Evolutionary conservation across 2,329 filamentous ascomycete genomes (phyloP).

Genomic region (Blastomyces parvus): DNA sequence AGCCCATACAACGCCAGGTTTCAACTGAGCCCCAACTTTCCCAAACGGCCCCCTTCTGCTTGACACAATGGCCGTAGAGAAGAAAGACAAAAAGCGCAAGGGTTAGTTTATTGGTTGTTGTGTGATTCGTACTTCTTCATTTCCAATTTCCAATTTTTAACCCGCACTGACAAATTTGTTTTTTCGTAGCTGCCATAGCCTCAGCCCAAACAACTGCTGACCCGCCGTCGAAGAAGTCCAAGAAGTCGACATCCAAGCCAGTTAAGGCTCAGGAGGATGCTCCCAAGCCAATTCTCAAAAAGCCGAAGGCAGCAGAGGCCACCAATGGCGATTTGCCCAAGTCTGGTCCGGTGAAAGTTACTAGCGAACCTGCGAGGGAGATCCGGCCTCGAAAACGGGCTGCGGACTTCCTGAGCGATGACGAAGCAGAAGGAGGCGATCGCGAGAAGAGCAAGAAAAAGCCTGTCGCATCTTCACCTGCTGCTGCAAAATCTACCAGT

Average conservation of each 20-base stretch:
- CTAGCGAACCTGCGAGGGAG: conserved; percentile 28
- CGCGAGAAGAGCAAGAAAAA: conserved; percentile 4
- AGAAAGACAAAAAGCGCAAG: conserved; percentile 49
- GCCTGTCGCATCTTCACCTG: conserved; percentile 16
- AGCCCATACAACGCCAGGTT: conserved; percentile 22
- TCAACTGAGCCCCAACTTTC: conserved; percentile 20
- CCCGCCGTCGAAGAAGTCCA: conserved; percentile 51
- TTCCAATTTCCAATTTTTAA: neutral
- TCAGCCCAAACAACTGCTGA: conserved; percentile 35
- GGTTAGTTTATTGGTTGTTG: conserved; percentile 26
- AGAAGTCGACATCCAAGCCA: conserved; percentile 36
- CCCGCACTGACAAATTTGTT: conserved; percentile 11
- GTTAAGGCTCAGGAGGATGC: conserved; percentile 22
- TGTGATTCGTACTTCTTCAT: conserved; percentile 9
- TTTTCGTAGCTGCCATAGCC: conserved; percentile 22
- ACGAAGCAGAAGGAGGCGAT: conserved; percentile 23
- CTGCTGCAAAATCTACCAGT: conserved; percentile 15
- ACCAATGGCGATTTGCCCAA: conserved; percentile 17
- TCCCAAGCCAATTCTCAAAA: conserved; percentile 28
- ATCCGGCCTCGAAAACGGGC: conserved; percentile 39
- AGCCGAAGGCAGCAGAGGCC: conserved; percentile 21
- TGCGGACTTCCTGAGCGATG: conserved; percentile 40
- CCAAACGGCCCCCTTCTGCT: neutral
- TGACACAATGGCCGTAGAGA: conserved; percentile 43
- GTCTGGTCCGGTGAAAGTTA: conserved; percentile 24